Percentiles rank a stretch among this genome's conserved stretches.
Conservation (phyloP, 805 yeast species). For the Novakomyces olei region DNA sequence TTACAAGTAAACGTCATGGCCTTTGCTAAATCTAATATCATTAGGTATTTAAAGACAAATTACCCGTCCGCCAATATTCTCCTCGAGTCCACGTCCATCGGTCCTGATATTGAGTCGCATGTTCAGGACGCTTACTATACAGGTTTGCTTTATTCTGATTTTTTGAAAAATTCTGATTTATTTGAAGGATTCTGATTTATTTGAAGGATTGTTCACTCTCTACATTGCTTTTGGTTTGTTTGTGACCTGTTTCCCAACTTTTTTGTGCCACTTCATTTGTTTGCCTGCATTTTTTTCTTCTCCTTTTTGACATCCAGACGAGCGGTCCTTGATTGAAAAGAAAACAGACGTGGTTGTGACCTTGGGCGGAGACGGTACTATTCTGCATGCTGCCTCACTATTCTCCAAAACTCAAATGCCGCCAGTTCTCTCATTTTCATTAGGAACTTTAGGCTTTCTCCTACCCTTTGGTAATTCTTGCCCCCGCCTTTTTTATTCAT, state of each 20-base stretch:
- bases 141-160: neutral
- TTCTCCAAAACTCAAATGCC: conserved; percentile 64
- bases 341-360: conserved; percentile 1
- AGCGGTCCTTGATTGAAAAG: neutral
- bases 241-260: neutral
- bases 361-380: conserved; percentile 93
- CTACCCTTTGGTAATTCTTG: conserved; percentile 37
- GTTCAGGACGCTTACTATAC: neutral
- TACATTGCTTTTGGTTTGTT: neutral
- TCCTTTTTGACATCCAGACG: too few relatives aligned
- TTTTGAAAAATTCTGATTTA: neutral
- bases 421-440: conserved; percentile 44
- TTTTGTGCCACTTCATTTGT: neutral
- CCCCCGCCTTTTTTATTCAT: too few relatives aligned
- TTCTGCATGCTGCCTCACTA: conserved; percentile 25
- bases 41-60: too few relatives aligned
- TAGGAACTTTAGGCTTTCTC: conserved; percentile 82
- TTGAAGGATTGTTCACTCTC: neutral
- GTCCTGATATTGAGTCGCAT: neutral
- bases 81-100: too few relatives aligned
- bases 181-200: neutral
- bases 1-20: too few relatives aligned
- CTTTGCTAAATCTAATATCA: too few relatives aligned
- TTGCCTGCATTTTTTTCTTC: too few relatives aligned
- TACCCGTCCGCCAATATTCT: too few relatives aligned